phyloP scores from a whole-genome alignment of 2,329 filamentous ascomycete species.

The Davidsoniella virescens region DNA sequence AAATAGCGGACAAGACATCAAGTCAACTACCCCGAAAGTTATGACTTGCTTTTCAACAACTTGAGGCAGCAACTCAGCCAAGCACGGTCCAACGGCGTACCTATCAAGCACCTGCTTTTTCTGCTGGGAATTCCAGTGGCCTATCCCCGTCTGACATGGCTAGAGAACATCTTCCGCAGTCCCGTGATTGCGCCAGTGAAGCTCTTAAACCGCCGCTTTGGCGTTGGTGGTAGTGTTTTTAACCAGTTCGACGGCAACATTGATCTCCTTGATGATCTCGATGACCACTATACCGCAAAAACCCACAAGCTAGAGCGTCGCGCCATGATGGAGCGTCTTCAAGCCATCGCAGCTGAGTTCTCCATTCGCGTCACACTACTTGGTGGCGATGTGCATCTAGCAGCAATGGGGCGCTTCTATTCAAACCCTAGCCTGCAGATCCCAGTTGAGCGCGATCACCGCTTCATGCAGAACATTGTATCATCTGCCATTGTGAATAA shows the following conservation, averaged over 20 bases:
- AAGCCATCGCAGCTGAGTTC: conserved; percentile 69
- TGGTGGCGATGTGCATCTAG: conserved; percentile 85
- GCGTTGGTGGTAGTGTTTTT: conserved; percentile 69
- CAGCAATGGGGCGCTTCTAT: conserved; percentile 86
- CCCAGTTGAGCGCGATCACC: conserved; percentile 64
- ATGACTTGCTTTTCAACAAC: conserved; percentile 66
- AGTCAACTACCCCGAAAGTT: conserved; percentile 87
- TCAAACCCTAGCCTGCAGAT: conserved; percentile 68
- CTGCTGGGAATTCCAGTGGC: conserved; percentile 77
- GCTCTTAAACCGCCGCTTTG: conserved; percentile 79
- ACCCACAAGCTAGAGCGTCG: conserved; percentile 84
- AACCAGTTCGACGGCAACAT: conserved; percentile 90
- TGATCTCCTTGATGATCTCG: conserved; percentile 79
- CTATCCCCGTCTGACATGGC: conserved; percentile 86
- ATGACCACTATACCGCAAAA: conserved; percentile 88
- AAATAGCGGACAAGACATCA: conserved; percentile 64
- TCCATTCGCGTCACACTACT: conserved; percentile 84
- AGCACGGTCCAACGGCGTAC: conserved; percentile 49
- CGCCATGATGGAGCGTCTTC: conserved; percentile 61
- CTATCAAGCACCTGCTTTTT: conserved; percentile 77
- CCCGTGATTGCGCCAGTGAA: conserved; percentile 79
- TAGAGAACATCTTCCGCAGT: conserved; percentile 80
- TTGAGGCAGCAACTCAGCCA: conserved; percentile 56
- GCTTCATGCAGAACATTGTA: conserved; percentile 90
- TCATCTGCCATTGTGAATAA: conserved; percentile 95